Evolutionary conservation across 768 basidiomycete species (phyloP).

Genomic region (Baorangia bicolor): DNA sequence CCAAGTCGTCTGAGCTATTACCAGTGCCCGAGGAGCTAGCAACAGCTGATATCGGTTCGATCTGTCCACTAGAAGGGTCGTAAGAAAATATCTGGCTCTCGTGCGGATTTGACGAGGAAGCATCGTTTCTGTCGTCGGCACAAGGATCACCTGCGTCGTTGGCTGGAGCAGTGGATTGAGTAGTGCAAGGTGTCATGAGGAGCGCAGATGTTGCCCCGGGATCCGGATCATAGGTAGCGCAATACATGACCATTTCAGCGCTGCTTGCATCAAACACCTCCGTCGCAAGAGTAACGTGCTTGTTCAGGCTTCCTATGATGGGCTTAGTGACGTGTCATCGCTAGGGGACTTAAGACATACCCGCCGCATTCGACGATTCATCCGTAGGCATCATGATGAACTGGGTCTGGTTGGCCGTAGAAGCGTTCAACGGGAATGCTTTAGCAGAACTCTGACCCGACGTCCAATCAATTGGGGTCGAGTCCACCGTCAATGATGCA

Average conservation of each 20-base stretch:
- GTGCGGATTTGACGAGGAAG: slow-evolving; percentile 22
- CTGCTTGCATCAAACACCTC: slow-evolving; percentile 40
- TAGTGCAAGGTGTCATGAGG: slow-evolving; percentile 45
- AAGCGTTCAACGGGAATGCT: slow-evolving; percentile 47
- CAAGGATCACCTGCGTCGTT: slow-evolving; percentile 11
- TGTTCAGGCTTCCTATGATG: slow-evolving; percentile 13
- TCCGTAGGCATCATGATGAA: slow-evolving; percentile 38
- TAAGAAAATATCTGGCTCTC: slow-evolving; percentile 63
- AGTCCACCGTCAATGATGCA: slow-evolving; percentile 23
- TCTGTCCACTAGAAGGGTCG: slow-evolving; percentile 42
- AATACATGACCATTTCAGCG: slow-evolving; percentile 43
- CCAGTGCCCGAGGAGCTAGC: slow-evolving; percentile 27
- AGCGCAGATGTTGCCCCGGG: slow-evolving; percentile 50
- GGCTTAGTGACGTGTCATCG: background rate
- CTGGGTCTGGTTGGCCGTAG: slow-evolving; percentile 44
- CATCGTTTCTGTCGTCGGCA: background rate
- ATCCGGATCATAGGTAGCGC: slow-evolving; percentile 60
- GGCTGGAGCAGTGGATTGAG: background rate
- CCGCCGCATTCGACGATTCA: background rate
- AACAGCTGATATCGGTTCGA: slow-evolving; percentile 54
- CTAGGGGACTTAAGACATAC: slow-evolving; percentile 11
- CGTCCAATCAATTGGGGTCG: slow-evolving; percentile 28
- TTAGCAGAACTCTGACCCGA: slow-evolving; percentile 27
- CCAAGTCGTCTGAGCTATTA: background rate
- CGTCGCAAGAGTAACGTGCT: slow-evolving; percentile 44